Conservation (phyloP, 805 yeast genomes). For the Yamadazyma sp. region DNA sequence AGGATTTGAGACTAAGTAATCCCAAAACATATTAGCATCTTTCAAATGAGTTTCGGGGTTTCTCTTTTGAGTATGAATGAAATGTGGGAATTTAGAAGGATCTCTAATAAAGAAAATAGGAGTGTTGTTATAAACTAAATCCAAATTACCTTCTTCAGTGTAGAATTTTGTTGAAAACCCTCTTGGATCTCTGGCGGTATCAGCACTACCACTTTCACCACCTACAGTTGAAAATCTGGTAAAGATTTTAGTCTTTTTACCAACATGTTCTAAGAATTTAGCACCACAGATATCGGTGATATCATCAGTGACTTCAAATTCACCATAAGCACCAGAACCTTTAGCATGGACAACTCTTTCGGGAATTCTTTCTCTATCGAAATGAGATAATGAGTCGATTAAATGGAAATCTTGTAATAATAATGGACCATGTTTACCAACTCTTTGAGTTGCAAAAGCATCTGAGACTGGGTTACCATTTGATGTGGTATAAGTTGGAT, state of each 20-base stretch:
- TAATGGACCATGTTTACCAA: conserved; percentile 77
- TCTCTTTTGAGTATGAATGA: conserved; percentile 87
- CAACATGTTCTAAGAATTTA: conserved; percentile 66
- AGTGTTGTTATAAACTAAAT: conserved; percentile 82
- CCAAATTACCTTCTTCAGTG: conserved; percentile 82
- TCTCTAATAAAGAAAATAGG: conserved; percentile 85
- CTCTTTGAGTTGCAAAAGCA: conserved; percentile 72
- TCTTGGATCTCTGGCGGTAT: conserved; percentile 84
- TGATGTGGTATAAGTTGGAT: conserved; percentile 63
- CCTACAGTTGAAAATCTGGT: conserved; percentile 87
- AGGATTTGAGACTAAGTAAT: conserved; percentile 67
- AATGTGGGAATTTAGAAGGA: conserved; percentile 81
- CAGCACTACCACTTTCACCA: conserved; percentile 80
- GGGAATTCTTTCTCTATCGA: conserved; percentile 86
- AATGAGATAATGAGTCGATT: conserved; percentile 80
- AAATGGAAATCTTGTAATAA: conserved; percentile 78
- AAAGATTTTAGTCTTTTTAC: conserved; percentile 72
- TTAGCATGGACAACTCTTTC: conserved; percentile 93
- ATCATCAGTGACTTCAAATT: conserved; percentile 84
- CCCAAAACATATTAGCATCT: conserved; percentile 84
- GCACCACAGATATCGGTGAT: conserved; percentile 69
- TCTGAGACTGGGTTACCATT: conserved; percentile 74
- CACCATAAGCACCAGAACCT: conserved; percentile 89
- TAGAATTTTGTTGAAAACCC: conserved; percentile 79
- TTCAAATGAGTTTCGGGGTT: conserved; percentile 77